Conservation (phyloP, 2,329 filamentous ascomycete species). For the Beauveria bassiana region DNA sequence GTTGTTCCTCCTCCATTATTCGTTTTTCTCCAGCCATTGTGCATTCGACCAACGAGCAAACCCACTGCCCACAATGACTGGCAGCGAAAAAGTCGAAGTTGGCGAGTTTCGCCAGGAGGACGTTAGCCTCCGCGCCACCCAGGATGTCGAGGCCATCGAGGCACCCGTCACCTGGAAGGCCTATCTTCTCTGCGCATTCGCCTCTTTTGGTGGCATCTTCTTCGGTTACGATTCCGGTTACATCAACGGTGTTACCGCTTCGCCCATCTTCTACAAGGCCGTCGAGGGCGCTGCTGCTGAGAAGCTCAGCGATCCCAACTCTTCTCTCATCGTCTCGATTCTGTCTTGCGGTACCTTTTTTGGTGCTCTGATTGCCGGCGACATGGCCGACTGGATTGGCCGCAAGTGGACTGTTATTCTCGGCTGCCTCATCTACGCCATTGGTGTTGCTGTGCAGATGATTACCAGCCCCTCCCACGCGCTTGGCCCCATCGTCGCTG, state of each 20-base stretch:
- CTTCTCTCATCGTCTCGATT: slow-evolving; percentile 62
- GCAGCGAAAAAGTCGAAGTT: not conserved
- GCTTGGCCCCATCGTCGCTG: slow-evolving; percentile 58
- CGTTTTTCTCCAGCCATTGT: not conserved
- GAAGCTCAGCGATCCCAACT: slow-evolving; percentile 33
- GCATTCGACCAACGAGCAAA: not conserved
- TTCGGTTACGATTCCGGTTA: slow-evolving; percentile 75
- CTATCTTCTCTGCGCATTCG: slow-evolving; percentile 62
- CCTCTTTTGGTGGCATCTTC: slow-evolving; percentile 66
- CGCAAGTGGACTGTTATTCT: slow-evolving; percentile 64
- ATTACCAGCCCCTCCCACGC: slow-evolving; percentile 36
- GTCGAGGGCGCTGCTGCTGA: slow-evolving; percentile 36
- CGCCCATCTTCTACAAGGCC: slow-evolving; percentile 41
- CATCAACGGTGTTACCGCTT: slow-evolving; percentile 57
- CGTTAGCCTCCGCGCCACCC: slow-evolving; percentile 32
- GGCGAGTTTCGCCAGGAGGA: slow-evolving; percentile 14
- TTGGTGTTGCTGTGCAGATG: slow-evolving; percentile 63
- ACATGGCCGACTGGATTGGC: slow-evolving; percentile 67
- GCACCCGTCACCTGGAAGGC: slow-evolving; percentile 62
- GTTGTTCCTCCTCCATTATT: not conserved
- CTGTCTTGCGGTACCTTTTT: slow-evolving; percentile 74
- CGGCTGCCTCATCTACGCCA: slow-evolving; percentile 62
- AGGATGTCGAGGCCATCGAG: slow-evolving; percentile 54
- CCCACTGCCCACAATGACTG: not conserved
- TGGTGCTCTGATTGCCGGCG: slow-evolving; percentile 68